Base-by-base conservation (phyloP, 768 basidiomycete species). In the Psilocybe sp. region DNA sequence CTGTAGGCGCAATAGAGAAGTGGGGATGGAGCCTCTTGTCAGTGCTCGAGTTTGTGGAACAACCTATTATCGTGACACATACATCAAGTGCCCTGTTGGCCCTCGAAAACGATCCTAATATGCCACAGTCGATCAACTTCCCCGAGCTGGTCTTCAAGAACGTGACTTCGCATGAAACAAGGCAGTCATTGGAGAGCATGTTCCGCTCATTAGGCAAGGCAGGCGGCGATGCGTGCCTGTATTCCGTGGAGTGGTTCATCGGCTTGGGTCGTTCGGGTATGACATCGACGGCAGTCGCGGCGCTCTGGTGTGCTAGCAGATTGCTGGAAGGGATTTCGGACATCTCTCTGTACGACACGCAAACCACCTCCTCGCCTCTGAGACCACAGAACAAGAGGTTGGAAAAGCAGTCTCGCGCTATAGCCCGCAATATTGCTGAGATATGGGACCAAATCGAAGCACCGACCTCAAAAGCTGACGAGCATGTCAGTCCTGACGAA, bases 21-120 rank as follows among this genome's bases (percentile, higher is more conserved):
- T 98, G 94, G 96, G 90, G 92, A 4, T 93, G 89, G 87, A 80
- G 81, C 42, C 62, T 99, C 4, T 75, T 98, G 23, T 79, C 81
- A 0, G 89, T 87, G n/a, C 69, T 98, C 35, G 85, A 92, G 56
- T 82, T 98, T 49, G 69, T 65, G 2, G 72, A 74, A 54, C 87
- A 78, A n/a, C 66, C 72, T 7, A 64, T 81, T 44, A 66, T 72
- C 5, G 62, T 79, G 10, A 73, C 79, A 12, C 69, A 72, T 47
- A 67, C 74, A 3, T 75, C 82, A 4, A 65, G 72, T 2, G 78
- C 77, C 0, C 82, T 78, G 47, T 67, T 83, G 16, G 72, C 81
- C 66, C 72, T 90, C 10, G 85, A 88, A 60, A 75, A 70, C 48
- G 63, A 75, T 40, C 67, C 70, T 1, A 66, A 69, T 28, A 46